phyloP scores from a whole-genome alignment of 305 asterid species.

The Fraxinus platypoda region DNA sequence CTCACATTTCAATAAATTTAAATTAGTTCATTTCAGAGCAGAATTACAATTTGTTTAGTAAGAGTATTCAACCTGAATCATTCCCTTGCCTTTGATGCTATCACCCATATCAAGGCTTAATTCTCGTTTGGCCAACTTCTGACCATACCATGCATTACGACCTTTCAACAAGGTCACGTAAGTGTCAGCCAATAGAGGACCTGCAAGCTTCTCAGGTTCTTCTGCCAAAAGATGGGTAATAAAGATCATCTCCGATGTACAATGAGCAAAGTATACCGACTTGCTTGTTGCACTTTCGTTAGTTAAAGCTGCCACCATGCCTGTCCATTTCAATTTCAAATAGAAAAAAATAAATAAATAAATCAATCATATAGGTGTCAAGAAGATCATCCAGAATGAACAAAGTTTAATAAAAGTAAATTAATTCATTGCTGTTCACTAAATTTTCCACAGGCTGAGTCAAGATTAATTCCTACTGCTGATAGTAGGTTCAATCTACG shows the following conservation, averaged over 20 bases:
- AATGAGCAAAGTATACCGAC: conserved; percentile 87
- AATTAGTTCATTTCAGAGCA: not conserved
- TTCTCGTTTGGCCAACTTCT: conserved; percentile 78
- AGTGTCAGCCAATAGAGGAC: conserved; percentile 88
- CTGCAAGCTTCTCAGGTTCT: conserved; percentile 92
- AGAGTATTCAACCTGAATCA: conserved; percentile 71
- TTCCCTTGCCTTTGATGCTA: conserved; percentile 94
- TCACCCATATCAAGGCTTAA: conserved; percentile 89
- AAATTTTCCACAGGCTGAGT: not conserved
- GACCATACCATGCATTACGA: conserved; percentile 94
- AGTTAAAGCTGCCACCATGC: conserved; percentile 91
- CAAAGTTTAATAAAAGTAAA: not conserved
- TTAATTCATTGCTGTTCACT: not conserved
- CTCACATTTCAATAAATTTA: not conserved
- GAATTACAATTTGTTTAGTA: not conserved
- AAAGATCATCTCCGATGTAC: conserved; percentile 94
- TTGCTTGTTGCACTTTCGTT: conserved; percentile 97
- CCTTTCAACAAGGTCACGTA: conserved; percentile 92
- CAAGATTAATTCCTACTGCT: not conserved
- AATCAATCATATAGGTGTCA: not conserved
- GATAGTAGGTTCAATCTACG: not conserved
- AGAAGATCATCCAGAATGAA: conserved; percentile 7
- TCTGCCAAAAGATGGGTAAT: conserved; percentile 89
- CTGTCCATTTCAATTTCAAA: conserved; percentile 32
- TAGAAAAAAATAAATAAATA: not conserved